Conservation (phyloP, 176 grass and related monocot species). For the Panicum miliaceum region DNA sequence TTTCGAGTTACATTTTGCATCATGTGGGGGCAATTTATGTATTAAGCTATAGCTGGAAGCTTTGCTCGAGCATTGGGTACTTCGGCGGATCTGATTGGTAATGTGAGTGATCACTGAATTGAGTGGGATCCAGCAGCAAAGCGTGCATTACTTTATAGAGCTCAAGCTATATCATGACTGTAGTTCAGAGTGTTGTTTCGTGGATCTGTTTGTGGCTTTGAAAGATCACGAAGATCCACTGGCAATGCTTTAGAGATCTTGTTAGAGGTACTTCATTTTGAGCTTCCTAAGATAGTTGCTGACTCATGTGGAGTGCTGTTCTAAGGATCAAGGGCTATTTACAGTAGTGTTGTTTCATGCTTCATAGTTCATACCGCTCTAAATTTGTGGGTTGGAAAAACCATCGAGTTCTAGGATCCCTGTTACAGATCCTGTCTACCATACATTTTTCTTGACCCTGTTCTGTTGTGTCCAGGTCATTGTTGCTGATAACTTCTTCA, state of each 20-base stretch:
- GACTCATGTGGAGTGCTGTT: background rate
- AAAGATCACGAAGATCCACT: conserved; percentile 37
- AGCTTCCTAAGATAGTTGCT: background rate
- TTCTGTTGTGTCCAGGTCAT: conserved; percentile 68
- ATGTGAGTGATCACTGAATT: conserved; percentile 8
- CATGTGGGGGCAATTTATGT: conserved; percentile 8
- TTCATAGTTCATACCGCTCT: background rate
- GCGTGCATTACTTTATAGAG: conserved; percentile 1
- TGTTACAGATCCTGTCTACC: conserved; percentile 14
- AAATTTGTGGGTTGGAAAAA: background rate
- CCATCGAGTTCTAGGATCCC: background rate
- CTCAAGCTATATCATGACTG: background rate
- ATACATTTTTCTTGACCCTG: background rate
- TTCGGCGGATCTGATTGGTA: background rate
- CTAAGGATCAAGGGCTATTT: background rate
- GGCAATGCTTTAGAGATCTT: conserved; percentile 40
- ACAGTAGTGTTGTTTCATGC: background rate
- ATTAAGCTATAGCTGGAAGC: conserved; percentile 32
- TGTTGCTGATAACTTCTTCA: conserved; percentile 96
- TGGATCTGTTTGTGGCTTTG: conserved; percentile 31
- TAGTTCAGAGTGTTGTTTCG: background rate
- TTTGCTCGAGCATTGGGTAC: background rate
- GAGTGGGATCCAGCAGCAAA: conserved; percentile 5
- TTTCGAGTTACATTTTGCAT: conserved; percentile 27
- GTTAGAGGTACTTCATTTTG: background rate